Conservation (phyloP, 805 yeast genomes). For the Ogataea salicorniae region DNA sequence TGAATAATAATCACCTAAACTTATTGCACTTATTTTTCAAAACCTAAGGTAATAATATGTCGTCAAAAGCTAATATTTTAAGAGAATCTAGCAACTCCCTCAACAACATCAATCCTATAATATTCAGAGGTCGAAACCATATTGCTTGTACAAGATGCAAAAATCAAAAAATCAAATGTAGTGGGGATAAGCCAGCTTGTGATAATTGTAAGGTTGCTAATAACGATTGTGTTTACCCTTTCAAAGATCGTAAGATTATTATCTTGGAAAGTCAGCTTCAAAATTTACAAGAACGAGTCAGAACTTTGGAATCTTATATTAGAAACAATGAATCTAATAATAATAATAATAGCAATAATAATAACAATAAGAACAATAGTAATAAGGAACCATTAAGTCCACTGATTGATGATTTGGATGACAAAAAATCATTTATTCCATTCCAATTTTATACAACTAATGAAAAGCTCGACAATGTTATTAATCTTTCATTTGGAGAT, state of each 20-base stretch:
- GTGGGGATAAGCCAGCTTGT: slow-evolving; percentile 34
- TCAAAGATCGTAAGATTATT: slow-evolving; percentile 27
- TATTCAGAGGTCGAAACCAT: slow-evolving; percentile 27
- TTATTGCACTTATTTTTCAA: not conserved
- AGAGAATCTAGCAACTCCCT: slow-evolving; percentile 7
- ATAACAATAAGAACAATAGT: not conserved
- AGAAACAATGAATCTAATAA: not conserved
- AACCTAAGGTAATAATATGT: slow-evolving; percentile 1
- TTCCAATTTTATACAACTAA: slow-evolving; percentile 18
- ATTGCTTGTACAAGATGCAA: slow-evolving; percentile 48
- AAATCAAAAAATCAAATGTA: slow-evolving; percentile 45
- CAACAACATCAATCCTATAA: slow-evolving; percentile 19
- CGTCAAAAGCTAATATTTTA: slow-evolving; percentile 13
- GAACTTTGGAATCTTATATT: slow-evolving; percentile 18
- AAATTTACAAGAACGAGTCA: slow-evolving; percentile 22
- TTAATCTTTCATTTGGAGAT: slow-evolving; percentile 26
- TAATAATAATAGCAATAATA: not conserved
- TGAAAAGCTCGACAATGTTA: slow-evolving; percentile 21
- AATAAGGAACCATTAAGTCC: slow-evolving; percentile 1
- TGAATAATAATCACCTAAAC: too few species aligned
- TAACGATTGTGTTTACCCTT: slow-evolving; percentile 24
- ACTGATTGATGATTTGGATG: slow-evolving; percentile 7
- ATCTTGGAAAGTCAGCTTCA: slow-evolving; percentile 25
- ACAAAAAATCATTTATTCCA: slow-evolving; percentile 14
- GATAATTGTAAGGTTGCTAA: slow-evolving; percentile 21